A percentile compares a stretch with the other conserved stretches of the same genome.
phyloP scores from a whole-genome alignment of 495 filamentous ascomycete species.

The Pyrenula aspistea region DNA sequence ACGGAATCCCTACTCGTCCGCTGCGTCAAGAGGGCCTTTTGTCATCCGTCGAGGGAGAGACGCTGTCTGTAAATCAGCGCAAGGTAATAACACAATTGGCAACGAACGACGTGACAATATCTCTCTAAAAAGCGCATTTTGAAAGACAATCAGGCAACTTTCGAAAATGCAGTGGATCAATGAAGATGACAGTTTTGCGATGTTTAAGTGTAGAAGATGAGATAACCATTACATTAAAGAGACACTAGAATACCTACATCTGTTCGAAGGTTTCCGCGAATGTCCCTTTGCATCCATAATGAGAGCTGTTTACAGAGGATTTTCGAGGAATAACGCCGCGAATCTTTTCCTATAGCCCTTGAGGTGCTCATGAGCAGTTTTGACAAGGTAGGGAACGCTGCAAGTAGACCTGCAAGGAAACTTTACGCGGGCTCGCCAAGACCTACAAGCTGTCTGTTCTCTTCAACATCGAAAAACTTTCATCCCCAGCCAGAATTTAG shows the following conservation, averaged over 20 bases:
- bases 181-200: not conserved
- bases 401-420: too few species aligned
- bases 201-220: not conserved
- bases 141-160: too few species aligned
- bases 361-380: too few species aligned
- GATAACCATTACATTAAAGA: not conserved
- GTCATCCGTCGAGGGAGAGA: constrained; percentile 38
- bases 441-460: not conserved
- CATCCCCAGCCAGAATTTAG: not conserved
- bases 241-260: not conserved
- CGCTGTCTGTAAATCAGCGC: constrained; percentile 22
- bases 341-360: too few species aligned
- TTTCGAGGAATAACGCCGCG: too few species aligned
- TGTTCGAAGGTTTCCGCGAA: not conserved
- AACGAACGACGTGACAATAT: too few species aligned
- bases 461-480: not conserved
- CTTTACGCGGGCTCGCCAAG: too few species aligned
- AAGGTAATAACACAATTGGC: too few species aligned
- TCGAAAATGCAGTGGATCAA: not conserved
- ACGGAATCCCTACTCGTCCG: constrained; percentile 29
- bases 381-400: too few species aligned
- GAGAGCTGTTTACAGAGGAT: too few species aligned
- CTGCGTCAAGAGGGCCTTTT: constrained; percentile 36
- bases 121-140: too few species aligned
- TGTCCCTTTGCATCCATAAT: not conserved